Conservation (phyloP, 441 rosid genomes). For the Hura crepitans region DNA sequence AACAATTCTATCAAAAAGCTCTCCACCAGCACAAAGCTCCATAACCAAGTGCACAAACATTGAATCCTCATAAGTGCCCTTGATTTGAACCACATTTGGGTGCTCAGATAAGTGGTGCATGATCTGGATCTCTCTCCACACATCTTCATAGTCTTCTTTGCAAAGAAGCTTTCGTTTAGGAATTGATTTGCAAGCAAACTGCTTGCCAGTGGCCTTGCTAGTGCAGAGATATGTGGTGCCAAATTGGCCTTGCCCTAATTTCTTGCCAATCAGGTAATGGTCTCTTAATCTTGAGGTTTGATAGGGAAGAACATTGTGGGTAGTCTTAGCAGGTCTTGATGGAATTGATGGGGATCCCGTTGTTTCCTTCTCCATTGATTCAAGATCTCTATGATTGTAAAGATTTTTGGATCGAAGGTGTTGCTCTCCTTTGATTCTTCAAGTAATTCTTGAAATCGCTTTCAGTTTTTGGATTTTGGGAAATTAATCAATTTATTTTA, state of each 20-base stretch:
- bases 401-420: background rate
- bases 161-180: slow-evolving; percentile 71
- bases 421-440: background rate
- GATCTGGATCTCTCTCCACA: slow-evolving; percentile 81
- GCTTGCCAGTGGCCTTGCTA: slow-evolving; percentile 41
- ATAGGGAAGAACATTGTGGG: slow-evolving; percentile 51
- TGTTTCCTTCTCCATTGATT: background rate
- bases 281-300: slow-evolving; percentile 59
- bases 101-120: slow-evolving; percentile 84
- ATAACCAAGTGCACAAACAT: slow-evolving; percentile 72
- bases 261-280: slow-evolving; percentile 53
- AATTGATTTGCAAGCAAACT: slow-evolving; percentile 75
- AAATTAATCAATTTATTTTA: too few relatives aligned
- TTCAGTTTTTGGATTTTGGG: background rate
- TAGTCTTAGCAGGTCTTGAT: slow-evolving; percentile 17
- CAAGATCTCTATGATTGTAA: background rate
- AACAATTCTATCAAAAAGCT: slow-evolving; percentile 74
- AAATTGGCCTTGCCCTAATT: slow-evolving; percentile 83
- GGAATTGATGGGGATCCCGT: slow-evolving; percentile 2
- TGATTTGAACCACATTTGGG: slow-evolving; percentile 59
- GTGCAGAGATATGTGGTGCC: slow-evolving; percentile 74
- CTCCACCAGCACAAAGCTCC: slow-evolving; percentile 87
- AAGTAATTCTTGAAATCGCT: background rate
- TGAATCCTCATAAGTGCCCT: slow-evolving; percentile 68
- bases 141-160: slow-evolving; percentile 72